Conservation (phyloP, 441 rosid species). For the Populus tomentosa region DNA sequence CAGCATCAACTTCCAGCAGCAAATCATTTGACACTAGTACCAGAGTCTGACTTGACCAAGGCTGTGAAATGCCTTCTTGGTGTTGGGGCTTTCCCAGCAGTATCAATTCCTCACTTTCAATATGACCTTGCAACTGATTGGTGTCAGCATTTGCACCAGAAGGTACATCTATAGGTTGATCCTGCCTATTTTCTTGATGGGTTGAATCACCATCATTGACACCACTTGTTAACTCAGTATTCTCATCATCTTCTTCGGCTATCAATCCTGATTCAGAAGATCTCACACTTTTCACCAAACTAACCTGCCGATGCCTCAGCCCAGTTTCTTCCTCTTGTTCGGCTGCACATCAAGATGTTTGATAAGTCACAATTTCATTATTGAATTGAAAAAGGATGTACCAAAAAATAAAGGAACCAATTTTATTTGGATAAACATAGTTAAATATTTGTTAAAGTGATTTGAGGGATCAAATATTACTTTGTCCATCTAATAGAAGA, state of each 20-base stretch:
- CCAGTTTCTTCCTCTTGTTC: slow-evolving; percentile 28
- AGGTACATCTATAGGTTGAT: slow-evolving; percentile 8
- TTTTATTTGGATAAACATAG: background rate
- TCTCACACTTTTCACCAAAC: background rate
- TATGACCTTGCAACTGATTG: slow-evolving; percentile 22
- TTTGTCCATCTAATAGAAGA: slow-evolving; percentile 24
- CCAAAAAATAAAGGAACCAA: background rate
- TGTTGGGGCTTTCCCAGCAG: slow-evolving; percentile 26
- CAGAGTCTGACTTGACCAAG: slow-evolving; percentile 13
- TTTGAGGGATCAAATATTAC: slow-evolving; percentile 22
- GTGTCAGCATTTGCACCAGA: slow-evolving; percentile 17
- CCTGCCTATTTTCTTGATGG: slow-evolving; percentile 17
- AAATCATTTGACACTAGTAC: slow-evolving; percentile 9
- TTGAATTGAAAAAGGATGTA: background rate
- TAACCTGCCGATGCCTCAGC: slow-evolving; percentile 3
- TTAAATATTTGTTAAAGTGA: background rate
- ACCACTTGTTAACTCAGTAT: slow-evolving; percentile 10
- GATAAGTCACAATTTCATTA: background rate
- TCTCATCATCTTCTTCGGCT: slow-evolving; percentile 15
- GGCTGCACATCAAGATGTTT: slow-evolving; percentile 27
- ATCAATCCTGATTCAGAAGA: slow-evolving; percentile 17
- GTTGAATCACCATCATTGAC: slow-evolving; percentile 13
- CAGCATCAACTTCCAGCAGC: slow-evolving; percentile 13
- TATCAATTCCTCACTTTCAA: slow-evolving; percentile 41
- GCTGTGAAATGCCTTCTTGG: slow-evolving; percentile 17